Evolutionary conservation across 1,139 yeast genomes (phyloP), one percentile per base, ranked within the genome.

Genomic region (Ashbya aceris): DNA sequence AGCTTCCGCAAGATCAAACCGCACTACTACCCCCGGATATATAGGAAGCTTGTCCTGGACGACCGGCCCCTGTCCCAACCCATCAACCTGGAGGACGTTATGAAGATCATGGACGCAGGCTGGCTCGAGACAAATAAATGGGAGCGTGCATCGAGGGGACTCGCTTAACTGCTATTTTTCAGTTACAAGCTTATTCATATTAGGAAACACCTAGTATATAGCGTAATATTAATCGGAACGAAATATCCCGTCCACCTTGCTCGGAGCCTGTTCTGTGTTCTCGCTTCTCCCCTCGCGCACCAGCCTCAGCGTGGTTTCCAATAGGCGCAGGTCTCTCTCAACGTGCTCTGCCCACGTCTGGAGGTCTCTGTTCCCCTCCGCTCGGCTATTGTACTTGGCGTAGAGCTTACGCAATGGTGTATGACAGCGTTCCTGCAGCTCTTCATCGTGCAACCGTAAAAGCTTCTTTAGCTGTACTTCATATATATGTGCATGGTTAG

Each of bases 101-200:
- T 81, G 42, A 70, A 69, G 45, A 71, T 82, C 11, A 71, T 82
- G 30, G 74, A 81, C 52, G 72, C 76, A 5, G 91, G 89, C 7
- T 83, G 93, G 93, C 66, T 69, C 13, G 76, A 74, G 42, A 75
- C 74, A 17, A 79, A 73, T 45, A 73, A 72, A 52, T 81, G 84
- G 80, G 85, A 78, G 41, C 56, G 56, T 46, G 70, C 64, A 45
- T 62, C 61, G 4, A 61, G 52, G 40, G 67, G 60, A 20, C 49
- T 49, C 40, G 27, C 29, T 23, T 34, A 34, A 17, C 3, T 17
- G 23, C 23, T 17, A 17, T 6, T 3, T 3, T 6, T 17, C 23
- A 6, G 23, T 6, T 4, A 3, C 23, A 17, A 17, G 6, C 6
- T 6, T 17, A 17, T 17, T 17, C 23, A 17, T 17, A 17, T 17